phyloP scores from a whole-genome alignment of 2,329 filamentous ascomycete genomes.

The Xylaria sp. region DNA sequence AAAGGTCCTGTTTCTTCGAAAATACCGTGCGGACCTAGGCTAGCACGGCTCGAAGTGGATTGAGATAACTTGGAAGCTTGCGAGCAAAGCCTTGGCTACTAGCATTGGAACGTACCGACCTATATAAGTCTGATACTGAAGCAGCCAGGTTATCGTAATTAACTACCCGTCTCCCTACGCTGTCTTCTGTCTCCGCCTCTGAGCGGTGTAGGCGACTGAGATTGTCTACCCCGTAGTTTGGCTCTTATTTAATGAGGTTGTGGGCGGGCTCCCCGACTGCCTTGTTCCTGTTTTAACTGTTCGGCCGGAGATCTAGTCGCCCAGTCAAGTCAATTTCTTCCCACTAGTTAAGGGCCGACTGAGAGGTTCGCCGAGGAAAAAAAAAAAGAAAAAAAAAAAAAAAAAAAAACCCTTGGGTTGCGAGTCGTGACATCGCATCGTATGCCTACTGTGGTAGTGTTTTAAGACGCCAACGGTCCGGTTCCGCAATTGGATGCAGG shows the following conservation, averaged over 20 bases:
- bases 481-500: constrained; percentile 6
- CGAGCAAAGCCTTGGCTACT: too few relatives aligned
- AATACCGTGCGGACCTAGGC: too few relatives aligned
- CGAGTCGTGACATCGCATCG: neutral
- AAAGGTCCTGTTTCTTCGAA: too few relatives aligned
- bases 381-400: neutral
- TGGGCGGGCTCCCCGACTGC: constrained; percentile 6
- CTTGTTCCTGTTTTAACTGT: constrained; percentile 5
- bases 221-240: too few relatives aligned
- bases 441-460: too few relatives aligned
- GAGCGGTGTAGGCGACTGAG: constrained; percentile 16
- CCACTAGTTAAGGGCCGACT: neutral
- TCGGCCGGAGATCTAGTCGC: constrained; percentile 10
- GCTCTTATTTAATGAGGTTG: neutral
- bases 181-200: neutral
- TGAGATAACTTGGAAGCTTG: too few relatives aligned
- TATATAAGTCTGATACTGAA: too few relatives aligned
- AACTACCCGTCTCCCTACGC: neutral
- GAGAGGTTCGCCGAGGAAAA: neutral
- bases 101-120: too few relatives aligned
- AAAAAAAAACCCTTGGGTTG: too few relatives aligned
- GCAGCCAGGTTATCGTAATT: neutral
- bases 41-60: neutral
- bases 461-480: neutral
- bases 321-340: neutral